phyloP scores from a whole-genome alignment of 2,329 filamentous ascomycete genomes.

The Talaromyces sp. region DNA sequence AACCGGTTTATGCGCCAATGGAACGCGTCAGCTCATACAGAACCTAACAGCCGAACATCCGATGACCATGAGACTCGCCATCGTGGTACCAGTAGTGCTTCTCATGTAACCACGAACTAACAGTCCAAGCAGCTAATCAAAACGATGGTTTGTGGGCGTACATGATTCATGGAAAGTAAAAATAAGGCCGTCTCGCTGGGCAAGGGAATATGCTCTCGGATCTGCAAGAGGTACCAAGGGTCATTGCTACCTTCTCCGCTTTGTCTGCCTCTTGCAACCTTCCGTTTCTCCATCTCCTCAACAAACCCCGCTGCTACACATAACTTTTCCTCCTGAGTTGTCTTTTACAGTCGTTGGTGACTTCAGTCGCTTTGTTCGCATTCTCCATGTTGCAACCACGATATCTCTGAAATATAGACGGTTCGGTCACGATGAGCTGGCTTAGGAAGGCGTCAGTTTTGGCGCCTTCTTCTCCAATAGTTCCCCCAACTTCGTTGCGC shows the following conservation, averaged over 20 bases:
- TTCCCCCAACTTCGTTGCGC: conserved; percentile 2
- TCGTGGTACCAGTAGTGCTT: neutral
- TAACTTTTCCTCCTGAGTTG: neutral
- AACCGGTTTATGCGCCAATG: conserved; percentile 5
- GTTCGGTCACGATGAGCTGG: conserved; percentile 18
- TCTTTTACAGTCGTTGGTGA: neutral
- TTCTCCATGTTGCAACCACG: neutral
- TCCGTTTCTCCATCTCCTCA: neutral
- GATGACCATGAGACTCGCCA: neutral
- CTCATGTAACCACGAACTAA: neutral
- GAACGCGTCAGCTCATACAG: neutral
- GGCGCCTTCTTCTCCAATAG: conserved; percentile 9
- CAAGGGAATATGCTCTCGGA: neutral
- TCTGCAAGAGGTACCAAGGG: neutral
- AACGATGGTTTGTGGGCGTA: neutral
- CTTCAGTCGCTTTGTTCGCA: neutral
- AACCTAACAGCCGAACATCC: neutral
- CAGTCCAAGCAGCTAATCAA: neutral
- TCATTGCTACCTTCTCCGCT: conserved; percentile 14
- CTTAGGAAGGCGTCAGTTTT: conserved; percentile 16
- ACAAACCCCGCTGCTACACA: neutral
- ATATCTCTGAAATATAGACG: neutral
- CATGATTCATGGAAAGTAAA: conserved; percentile 1
- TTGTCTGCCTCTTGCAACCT: conserved; percentile 3
- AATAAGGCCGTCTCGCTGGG: neutral